Evolutionary conservation across 1,284 basidiomycete genomes (phyloP).

Genomic region (Apiotrichum sp.): DNA sequence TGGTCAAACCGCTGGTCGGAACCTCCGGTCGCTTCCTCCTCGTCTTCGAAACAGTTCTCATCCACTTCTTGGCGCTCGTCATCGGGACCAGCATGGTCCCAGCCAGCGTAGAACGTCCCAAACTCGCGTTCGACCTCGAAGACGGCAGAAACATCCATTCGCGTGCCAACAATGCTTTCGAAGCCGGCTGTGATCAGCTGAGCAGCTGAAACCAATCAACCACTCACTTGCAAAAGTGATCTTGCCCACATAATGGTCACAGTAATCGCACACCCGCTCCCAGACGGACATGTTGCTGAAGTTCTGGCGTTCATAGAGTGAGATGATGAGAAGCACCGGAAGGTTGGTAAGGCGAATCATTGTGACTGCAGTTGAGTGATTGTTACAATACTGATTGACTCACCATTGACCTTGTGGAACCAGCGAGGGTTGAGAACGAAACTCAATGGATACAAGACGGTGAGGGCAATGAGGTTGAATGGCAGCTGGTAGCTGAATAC

Average conservation of each 20-base stretch:
- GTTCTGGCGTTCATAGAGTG: slow-evolving; percentile 73
- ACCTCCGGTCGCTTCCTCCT: slow-evolving; percentile 9
- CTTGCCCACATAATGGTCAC: slow-evolving; percentile 59
- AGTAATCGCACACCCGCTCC: slow-evolving; percentile 61
- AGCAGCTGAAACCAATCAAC: background rate
- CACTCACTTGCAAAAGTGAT: slow-evolving; percentile 65
- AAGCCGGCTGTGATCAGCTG: slow-evolving; percentile 57
- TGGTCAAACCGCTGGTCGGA: background rate
- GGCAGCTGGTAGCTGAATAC: slow-evolving; percentile 91
- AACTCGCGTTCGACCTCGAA: slow-evolving; percentile 76
- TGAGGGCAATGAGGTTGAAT: slow-evolving; percentile 73
- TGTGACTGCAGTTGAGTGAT: slow-evolving; percentile 24
- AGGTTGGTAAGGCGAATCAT: slow-evolving; percentile 67
- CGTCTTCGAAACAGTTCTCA: slow-evolving; percentile 17
- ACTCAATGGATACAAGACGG: slow-evolving; percentile 73
- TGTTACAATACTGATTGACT: slow-evolving; percentile 4
- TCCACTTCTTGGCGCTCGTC: slow-evolving; percentile 22
- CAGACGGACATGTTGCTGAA: slow-evolving; percentile 59
- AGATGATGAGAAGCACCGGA: slow-evolving; percentile 73
- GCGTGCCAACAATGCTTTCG: slow-evolving; percentile 65
- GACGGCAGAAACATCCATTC: slow-evolving; percentile 67
- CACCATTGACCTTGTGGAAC: slow-evolving; percentile 67
- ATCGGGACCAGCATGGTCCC: slow-evolving; percentile 50
- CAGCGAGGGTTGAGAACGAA: slow-evolving; percentile 58
- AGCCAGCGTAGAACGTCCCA: slow-evolving; percentile 39